Evolutionary conservation across 129 eudicot genomes (phyloP), one percentile per base, ranked within the genome.

Genomic region (Tanacetum coccineum): DNA sequence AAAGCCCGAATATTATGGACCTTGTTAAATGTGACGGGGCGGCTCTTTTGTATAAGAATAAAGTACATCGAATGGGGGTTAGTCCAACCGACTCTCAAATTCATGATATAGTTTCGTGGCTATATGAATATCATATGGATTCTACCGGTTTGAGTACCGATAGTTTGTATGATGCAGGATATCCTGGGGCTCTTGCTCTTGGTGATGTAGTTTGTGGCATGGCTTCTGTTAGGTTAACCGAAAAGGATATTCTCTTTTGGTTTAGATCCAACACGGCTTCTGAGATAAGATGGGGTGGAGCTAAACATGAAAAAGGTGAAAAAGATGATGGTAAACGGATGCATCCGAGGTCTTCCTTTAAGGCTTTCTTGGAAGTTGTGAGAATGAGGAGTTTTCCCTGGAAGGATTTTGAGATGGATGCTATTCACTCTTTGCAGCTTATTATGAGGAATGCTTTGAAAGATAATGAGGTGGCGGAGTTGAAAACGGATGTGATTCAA

Each of bases 341-440:
- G 96, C 96, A 93, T 50, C 98, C 98, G 0, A 71, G 98, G 78
- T 93, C 98, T 12, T 93, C 98, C 0, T 93, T 93, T 75, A 93
- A 88, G 20, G 98, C 98, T 18, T 93, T 93, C 45, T 76, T 88
- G 30, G 98, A 93, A 76, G 96, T 88, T 51, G 98, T 88, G 46
- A 93, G 89, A 79, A 81, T 73, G 3, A 79, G 98, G 78, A 88
- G 96, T 69, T 58, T 75, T 30, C 85, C 95, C 4, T 93, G 98
- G 98, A 88, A 80, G 83, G 98, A 93, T 59, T 86, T 61, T 75
- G 98, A 93, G 81, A 93, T 93, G 98, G 96, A 93, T 45, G 96
- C 98, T 3, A 93, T 93, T 44, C 98, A 93, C 74, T 93, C 98
- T 1, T 81, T 93, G 81, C 98, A 93, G 75, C 84, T 93, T 48